These are phyloP conservation scores for Neocucurbitaria cava DNA, from an alignment of 2,329 filamentous ascomycete genomes.

Conservation along the genomic window DNA sequence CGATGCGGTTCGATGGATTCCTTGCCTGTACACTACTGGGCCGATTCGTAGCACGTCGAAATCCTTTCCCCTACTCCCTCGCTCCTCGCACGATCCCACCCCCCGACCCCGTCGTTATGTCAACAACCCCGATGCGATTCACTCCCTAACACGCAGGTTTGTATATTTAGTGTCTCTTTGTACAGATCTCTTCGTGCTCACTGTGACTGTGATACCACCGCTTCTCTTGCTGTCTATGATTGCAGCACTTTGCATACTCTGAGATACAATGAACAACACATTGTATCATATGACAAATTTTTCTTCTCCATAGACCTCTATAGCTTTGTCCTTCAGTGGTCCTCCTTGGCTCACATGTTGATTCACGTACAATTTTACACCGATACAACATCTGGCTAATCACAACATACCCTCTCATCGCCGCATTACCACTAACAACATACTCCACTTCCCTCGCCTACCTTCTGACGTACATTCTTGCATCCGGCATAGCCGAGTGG, in stretches of 20 bases:
- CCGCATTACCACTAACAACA: constrained; percentile 15
- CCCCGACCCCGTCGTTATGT: background rate
- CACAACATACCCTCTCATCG: constrained; percentile 35
- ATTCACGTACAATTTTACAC: constrained; percentile 31
- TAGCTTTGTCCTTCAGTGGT: background rate
- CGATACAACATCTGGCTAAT: constrained; percentile 37
- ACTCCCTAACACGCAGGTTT: constrained; percentile 11
- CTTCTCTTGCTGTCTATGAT: background rate
- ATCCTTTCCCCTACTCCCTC: constrained; percentile 20
- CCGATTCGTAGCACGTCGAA: constrained; percentile 45
- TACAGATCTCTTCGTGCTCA: background rate
- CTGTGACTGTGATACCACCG: constrained; percentile 11
- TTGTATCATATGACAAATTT: background rate
- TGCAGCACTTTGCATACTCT: background rate
- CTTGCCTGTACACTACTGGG: constrained; percentile 48
- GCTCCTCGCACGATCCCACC: constrained; percentile 13
- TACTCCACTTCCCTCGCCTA: constrained; percentile 4
- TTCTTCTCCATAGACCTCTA: background rate
- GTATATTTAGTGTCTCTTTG: constrained; percentile 6
- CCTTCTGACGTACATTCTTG: constrained; percentile 3
- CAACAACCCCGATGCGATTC: constrained; percentile 13
- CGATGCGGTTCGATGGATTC: constrained; percentile 36
- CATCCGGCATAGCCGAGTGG: constrained; percentile 19
- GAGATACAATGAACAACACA: background rate
- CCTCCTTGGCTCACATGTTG: too few species aligned